phyloP scores from a whole-genome alignment of 2,329 filamentous ascomycete species.

The Xylariaceae sp. region DNA sequence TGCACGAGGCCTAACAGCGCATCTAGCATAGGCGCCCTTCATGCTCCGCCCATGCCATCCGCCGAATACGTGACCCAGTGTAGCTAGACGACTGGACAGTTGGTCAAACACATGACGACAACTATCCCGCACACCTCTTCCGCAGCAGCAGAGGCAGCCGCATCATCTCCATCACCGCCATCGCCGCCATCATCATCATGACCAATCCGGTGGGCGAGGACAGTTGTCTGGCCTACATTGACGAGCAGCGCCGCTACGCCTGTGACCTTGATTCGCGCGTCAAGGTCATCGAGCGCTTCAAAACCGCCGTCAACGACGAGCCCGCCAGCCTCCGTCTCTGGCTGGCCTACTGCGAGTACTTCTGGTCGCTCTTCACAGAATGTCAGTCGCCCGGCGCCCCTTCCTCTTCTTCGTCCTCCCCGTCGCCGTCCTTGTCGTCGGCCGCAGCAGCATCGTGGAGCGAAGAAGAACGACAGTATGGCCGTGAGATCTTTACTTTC shows the following conservation, averaged over 20 bases:
- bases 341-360: conserved; percentile 74
- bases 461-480: conserved; percentile 64
- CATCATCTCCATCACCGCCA: conserved; percentile 26
- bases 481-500: conserved; percentile 67
- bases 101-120: conserved; percentile 19
- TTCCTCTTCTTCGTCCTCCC: neutral
- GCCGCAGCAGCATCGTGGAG: conserved; percentile 44
- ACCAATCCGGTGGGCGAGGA: conserved; percentile 66
- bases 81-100: neutral
- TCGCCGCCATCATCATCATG: conserved; percentile 40
- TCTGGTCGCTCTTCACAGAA: conserved; percentile 65
- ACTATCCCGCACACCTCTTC: conserved; percentile 1
- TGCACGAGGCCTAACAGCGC: no score
- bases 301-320: conserved; percentile 65
- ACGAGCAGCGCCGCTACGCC: conserved; percentile 62
- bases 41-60: no score
- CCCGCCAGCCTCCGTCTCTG: conserved; percentile 70
- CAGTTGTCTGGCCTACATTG: conserved; percentile 71
- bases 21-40: no score
- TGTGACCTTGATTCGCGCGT: conserved; percentile 63
- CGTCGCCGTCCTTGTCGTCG: neutral
- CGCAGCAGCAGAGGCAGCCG: conserved; percentile 7
- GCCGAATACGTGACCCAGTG: no score
- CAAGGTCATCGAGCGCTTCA: conserved; percentile 66
- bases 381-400: conserved; percentile 52